Evolutionary conservation across 192 early-diverging fungal genomes (phyloP), one percentile per base, ranked within the genome.

Genomic region (Entomortierella parvispora): DNA sequence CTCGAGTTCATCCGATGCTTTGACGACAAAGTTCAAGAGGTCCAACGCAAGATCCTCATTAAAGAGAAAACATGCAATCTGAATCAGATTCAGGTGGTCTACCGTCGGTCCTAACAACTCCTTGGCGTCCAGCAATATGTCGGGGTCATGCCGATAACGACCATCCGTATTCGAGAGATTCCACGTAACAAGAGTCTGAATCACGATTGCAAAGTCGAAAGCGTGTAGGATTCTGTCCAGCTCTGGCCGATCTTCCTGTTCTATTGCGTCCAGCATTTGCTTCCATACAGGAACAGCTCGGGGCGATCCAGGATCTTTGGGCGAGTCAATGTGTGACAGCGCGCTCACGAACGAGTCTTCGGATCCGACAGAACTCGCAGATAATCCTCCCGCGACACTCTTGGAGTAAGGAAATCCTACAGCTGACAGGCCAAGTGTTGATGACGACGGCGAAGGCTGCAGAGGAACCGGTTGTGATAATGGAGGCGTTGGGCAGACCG

Each of bases 31-130:
- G 22, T 90, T 80, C 29, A 91, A 63, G 40, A 91, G 64, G 49
- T 89, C 88, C 18, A 88, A 55, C 14, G 86, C 86, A 32, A 90
- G 82, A 40, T 91, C 90, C 65, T 91, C 90, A 42, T 89, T 87
- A 55, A 84, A 84, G 22, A 88, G 71, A 14, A 91, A 75, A 61
- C 88, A 89, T 0, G 90, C 87, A 25, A 91, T 86, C 58, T 91
- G 90, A 40, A 91, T 86, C 22, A 82, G 62, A 54, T 91, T 91
- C 18, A 91, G 69, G 42, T 88, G 77, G 25, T 80, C 83, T 2
- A 87, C 62, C 65, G 83, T 86, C 3, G 75, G 75, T 29, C 89
- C 89, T 17, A 90, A 55, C 28, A 90, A 71, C 48, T 89, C 89
- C 29, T 76, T 74, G 9, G 88, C 89, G 49, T 90, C 89, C 42